phyloP scores from a whole-genome alignment of 2,329 filamentous ascomycete species.

The Fusarium domesticum region DNA sequence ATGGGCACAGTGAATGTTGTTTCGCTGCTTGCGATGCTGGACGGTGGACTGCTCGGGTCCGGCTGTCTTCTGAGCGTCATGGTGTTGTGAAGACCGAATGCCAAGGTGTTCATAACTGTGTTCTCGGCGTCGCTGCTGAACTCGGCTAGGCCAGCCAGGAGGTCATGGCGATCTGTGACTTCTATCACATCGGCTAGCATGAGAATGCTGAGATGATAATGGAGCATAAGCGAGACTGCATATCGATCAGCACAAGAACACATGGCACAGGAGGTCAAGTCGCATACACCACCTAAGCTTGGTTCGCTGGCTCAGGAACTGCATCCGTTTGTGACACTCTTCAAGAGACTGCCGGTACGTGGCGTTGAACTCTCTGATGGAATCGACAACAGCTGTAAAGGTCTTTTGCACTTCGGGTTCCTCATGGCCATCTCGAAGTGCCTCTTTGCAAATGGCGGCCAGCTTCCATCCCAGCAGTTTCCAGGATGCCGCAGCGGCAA shows the following conservation, averaged over 20 bases:
- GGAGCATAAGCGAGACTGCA: slow-evolving; percentile 34
- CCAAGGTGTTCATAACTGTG: slow-evolving; percentile 33
- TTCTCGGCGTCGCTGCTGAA: slow-evolving; percentile 29
- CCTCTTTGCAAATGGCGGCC: slow-evolving; percentile 33
- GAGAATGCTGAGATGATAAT: slow-evolving; percentile 34
- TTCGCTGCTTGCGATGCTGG: background rate
- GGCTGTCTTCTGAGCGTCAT: slow-evolving; percentile 17
- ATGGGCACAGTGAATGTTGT: slow-evolving; percentile 26
- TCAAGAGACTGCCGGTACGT: slow-evolving; percentile 30
- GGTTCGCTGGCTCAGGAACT: slow-evolving; percentile 31
- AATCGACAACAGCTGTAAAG: slow-evolving; percentile 24
- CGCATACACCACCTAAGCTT: slow-evolving; percentile 34
- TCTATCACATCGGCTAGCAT: slow-evolving; percentile 33
- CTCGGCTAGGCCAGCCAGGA: slow-evolving; percentile 25
- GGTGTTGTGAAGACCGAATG: slow-evolving; percentile 31
- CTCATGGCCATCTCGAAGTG: slow-evolving; percentile 32
- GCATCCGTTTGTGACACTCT: slow-evolving; percentile 32
- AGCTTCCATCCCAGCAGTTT: slow-evolving; percentile 34
- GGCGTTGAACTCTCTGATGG: slow-evolving; percentile 28
- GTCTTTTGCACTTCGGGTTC: slow-evolving; percentile 30
- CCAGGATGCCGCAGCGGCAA: slow-evolving; percentile 30
- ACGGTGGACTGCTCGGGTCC: background rate
- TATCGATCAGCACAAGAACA: background rate
- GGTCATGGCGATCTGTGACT: slow-evolving; percentile 28
- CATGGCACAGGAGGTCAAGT: background rate